Base-by-base conservation (phyloP, 768 basidiomycete genomes). In the Tricholoma bakamatsutake region DNA sequence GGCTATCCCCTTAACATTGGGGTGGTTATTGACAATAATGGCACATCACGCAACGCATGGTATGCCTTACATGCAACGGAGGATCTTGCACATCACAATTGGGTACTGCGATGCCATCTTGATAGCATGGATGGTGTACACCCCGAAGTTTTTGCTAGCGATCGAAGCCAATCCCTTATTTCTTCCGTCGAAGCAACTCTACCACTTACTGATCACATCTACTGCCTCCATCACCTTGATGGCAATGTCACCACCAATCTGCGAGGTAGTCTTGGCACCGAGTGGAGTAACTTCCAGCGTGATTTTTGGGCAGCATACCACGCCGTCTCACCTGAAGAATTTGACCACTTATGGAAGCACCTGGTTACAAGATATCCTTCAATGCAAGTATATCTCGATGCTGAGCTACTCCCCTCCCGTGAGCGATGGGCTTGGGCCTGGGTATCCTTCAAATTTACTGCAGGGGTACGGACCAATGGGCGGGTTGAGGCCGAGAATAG, bases 381-480 rank as follows among this genome's bases (percentile, higher is more conserved):
- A 11, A 53, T 62, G 9, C n/a, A 58, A 15, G 27, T 12, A 0
- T 74, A 73, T 59, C 64, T 72, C 1, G 50, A 65, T 5, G 50
- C 54, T 0, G 64, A 68, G 43, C 35, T 74, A 0, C 71, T 69
- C 52, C 56, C 62, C 1, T 67, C 64, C 42, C 59, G 62, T 2
- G 61, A 69, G 28, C 66, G 59, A 7, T 74, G 72, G 72, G 73
- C 70, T 27, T 70, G 67, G 68, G 62, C 69, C 4, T 74, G 64
- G 62, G 46, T 70, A 6, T 57, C 59, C 9, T 27, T 56, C 17
- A 52, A 42, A 9, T 74, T 71, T 53, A 74, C 72, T n/a, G 65
- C 61, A 27, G 71, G 71, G 1, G 62, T 72, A 1, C 51, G 70
- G 0, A 74, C 70, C 21, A 71, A 64, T 62, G 71, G 73, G 0